Evolutionary conservation across 2,329 filamentous ascomycete species (phyloP).

Genomic region (Phaeosphaeria sp.): DNA sequence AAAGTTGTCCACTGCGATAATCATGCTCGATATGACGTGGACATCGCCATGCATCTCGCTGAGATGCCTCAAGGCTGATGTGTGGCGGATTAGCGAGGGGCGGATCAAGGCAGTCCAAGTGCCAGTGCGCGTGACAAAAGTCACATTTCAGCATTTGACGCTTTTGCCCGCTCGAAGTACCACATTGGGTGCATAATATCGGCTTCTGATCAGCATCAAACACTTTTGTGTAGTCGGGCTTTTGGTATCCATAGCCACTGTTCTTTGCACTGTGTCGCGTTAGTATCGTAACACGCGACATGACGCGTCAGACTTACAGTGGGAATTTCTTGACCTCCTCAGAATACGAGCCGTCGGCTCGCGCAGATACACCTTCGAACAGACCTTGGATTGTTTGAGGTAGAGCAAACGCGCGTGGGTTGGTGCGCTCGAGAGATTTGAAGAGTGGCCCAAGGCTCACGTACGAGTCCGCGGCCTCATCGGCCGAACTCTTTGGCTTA

Average conservation of each 20-base stretch:
- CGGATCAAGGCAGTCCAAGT: constrained; percentile 89
- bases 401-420: constrained; percentile 73
- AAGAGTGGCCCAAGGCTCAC: constrained; percentile 66
- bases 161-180: constrained; percentile 66
- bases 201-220: constrained; percentile 74
- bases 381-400: constrained; percentile 73
- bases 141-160: constrained; percentile 87
- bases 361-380: constrained; percentile 81
- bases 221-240: constrained; percentile 63
- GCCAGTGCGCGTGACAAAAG: constrained; percentile 82
- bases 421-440: constrained; percentile 69
- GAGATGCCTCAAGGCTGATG: constrained; percentile 54
- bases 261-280: constrained; percentile 44
- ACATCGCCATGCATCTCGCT: constrained; percentile 81
- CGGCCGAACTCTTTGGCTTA: constrained; percentile 27
- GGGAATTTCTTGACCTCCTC: constrained; percentile 64
- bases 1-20: constrained; percentile 53
- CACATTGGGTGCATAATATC: constrained; percentile 80
- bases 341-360: constrained; percentile 79
- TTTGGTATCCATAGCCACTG: constrained; percentile 50
- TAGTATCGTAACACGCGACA: constrained; percentile 33
- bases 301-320: constrained; percentile 61
- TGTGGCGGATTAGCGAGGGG: constrained; percentile 80
- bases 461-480: constrained; percentile 32
- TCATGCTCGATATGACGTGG: constrained; percentile 85